Conservation (phyloP, 176 grass and related monocot species). For the Paspalum notatum region DNA sequence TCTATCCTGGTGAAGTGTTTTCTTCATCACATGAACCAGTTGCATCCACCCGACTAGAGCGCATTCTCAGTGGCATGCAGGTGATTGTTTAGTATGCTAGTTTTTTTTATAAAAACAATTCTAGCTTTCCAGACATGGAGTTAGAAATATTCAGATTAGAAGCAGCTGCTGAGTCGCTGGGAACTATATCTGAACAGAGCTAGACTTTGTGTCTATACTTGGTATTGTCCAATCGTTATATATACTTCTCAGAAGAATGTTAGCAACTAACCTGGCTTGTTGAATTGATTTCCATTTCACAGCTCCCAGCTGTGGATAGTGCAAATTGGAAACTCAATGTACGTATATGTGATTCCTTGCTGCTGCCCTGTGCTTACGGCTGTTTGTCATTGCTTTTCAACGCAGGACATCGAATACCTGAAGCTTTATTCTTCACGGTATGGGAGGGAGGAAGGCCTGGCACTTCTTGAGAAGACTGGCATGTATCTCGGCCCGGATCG, state of each 20-base stretch:
- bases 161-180: neutral
- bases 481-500: conserved; percentile 79
- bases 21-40: conserved; percentile 89
- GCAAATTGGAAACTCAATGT: neutral
- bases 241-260: neutral
- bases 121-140: conserved; percentile 4
- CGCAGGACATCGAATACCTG: conserved; percentile 89
- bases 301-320: neutral
- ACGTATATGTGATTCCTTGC: neutral
- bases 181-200: conserved; percentile 6
- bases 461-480: conserved; percentile 75
- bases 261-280: neutral
- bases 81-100: conserved; percentile 44
- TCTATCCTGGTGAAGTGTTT: conserved; percentile 97
- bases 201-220: neutral
- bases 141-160: neutral
- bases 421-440: conserved; percentile 88
- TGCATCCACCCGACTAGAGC: conserved; percentile 84
- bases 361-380: neutral
- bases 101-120: neutral
- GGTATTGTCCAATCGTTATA: neutral
- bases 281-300: neutral
- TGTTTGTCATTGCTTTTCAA: conserved; percentile 10
- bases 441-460: conserved; percentile 67
- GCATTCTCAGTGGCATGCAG: conserved; percentile 98